A percentile compares a stretch with the other conserved stretches of the same genome.
phyloP scores from a whole-genome alignment of 768 basidiomycete species.

The Cyathus striatus region DNA sequence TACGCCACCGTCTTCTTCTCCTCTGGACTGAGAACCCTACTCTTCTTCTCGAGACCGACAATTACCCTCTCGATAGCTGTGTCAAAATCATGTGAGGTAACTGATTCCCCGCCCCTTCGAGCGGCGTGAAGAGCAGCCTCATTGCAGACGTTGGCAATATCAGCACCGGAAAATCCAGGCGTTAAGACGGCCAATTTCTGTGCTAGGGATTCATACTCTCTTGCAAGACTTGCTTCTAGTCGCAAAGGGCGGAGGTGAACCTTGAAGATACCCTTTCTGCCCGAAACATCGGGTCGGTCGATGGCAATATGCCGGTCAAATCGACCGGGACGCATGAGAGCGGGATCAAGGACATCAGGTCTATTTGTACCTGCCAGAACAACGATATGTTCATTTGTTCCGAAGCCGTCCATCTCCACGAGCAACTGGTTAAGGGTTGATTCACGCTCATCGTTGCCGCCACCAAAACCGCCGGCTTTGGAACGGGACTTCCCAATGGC shows the following conservation, averaged over 20 bases:
- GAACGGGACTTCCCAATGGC: conserved; percentile 95
- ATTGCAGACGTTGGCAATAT: conserved; percentile 98
- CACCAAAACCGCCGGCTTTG: conserved; percentile 61
- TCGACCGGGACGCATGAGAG: conserved; percentile 94
- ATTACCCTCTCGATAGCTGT: conserved; percentile 98
- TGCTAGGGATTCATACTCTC: conserved; percentile 55
- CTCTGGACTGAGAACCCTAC: conserved; percentile 83
- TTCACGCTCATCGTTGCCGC: conserved; percentile 94
- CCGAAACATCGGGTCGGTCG: conserved; percentile 91
- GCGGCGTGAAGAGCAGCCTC: conserved; percentile 96
- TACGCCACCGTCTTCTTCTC: conserved; percentile 99
- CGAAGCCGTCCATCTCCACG: conserved; percentile 99
- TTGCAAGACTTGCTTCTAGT: conserved; percentile 49
- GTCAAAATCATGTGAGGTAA: conserved; percentile 87
- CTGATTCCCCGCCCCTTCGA: conserved; percentile 70
- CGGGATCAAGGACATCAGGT: conserved; percentile 92
- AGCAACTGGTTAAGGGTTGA: conserved; percentile 95
- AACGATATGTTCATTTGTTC: conserved; percentile 94
- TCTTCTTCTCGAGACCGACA: conserved; percentile 95
- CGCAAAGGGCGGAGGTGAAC: conserved; percentile 88
- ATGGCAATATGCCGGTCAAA: conserved; percentile 97
- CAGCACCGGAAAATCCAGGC: conserved; percentile 97
- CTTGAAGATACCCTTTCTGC: conserved; percentile 88
- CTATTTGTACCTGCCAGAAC: conserved; percentile 96
- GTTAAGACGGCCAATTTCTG: conserved; percentile 95